These are phyloP conservation scores for Aspergillus ochraceoroseus DNA, from an alignment of 2,329 filamentous ascomycete genomes.

Conservation along the genomic window DNA sequence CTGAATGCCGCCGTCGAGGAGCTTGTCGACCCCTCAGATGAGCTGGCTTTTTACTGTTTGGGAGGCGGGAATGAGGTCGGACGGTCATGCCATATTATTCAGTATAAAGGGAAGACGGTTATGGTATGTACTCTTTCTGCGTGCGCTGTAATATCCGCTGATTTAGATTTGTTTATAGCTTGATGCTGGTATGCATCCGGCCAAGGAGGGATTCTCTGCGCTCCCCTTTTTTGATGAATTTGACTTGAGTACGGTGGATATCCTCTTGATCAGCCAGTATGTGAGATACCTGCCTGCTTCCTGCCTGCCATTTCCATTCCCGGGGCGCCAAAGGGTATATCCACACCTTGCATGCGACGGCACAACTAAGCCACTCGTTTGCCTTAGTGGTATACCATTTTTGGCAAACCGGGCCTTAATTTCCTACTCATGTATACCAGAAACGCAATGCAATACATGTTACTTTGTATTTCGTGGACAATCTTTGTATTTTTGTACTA, in stretches of 20 bases:
- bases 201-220: slow-evolving; percentile 86
- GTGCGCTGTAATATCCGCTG: slow-evolving; percentile 6
- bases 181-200: slow-evolving; percentile 94
- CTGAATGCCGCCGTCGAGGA: slow-evolving; percentile 68
- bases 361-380: slow-evolving; percentile 1
- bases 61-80: slow-evolving; percentile 97
- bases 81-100: slow-evolving; percentile 92
- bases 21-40: slow-evolving; percentile 85
- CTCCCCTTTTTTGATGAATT: slow-evolving; percentile 98
- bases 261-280: slow-evolving; percentile 99
- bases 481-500: slow-evolving; percentile 19
- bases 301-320: slow-evolving; percentile 9
- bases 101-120: slow-evolving; percentile 98
- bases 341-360: slow-evolving; percentile 7
- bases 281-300: slow-evolving; percentile 42
- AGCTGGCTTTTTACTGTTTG: slow-evolving; percentile 88
- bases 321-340: slow-evolving; percentile 7
- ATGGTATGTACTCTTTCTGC: slow-evolving; percentile 62
- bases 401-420: slow-evolving; percentile 2
- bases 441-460: slow-evolving; percentile 34
- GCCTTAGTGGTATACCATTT: slow-evolving; percentile 9
- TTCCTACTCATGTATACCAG: slow-evolving; percentile 34
- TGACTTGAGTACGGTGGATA: slow-evolving; percentile 92
- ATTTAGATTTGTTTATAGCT: slow-evolving; percentile 55
- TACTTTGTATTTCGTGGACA: slow-evolving; percentile 20